A percentile compares a stretch with the other conserved stretches of the same genome.
phyloP scores from a whole-genome alignment of 2,329 filamentous ascomycete genomes.

The Microsporum ferrugineum region DNA sequence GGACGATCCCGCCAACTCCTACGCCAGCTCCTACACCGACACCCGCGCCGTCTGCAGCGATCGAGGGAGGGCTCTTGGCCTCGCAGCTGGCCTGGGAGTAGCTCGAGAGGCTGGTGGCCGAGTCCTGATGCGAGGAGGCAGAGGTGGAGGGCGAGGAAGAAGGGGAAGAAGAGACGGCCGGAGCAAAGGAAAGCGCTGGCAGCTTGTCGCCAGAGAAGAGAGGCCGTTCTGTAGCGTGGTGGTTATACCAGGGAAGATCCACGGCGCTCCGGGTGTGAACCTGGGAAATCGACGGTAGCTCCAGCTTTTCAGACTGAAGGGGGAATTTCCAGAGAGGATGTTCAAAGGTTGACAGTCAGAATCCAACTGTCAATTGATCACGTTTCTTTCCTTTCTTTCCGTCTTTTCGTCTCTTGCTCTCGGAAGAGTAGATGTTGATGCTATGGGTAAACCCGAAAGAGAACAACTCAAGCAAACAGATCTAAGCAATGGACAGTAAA shows the following conservation, averaged over 20 bases:
- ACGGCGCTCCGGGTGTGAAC: slow-evolving; percentile 67
- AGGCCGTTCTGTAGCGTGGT: slow-evolving; percentile 52
- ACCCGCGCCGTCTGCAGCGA: slow-evolving; percentile 42
- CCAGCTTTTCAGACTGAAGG: slow-evolving; percentile 62
- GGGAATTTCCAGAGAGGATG: background rate
- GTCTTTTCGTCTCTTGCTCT: background rate
- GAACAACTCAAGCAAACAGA: background rate
- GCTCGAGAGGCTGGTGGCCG: slow-evolving; percentile 44
- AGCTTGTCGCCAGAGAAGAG: slow-evolving; percentile 62
- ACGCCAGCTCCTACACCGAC: slow-evolving; percentile 5
- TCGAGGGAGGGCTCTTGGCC: slow-evolving; percentile 63
- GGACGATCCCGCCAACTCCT: background rate
- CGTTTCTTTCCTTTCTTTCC: background rate
- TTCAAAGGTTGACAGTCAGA: background rate
- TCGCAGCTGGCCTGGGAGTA: slow-evolving; percentile 39
- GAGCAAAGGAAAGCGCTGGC: slow-evolving; percentile 58
- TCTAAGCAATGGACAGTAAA: background rate
- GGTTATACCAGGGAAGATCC: slow-evolving; percentile 60
- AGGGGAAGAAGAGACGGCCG: slow-evolving; percentile 27
- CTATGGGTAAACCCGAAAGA: slow-evolving; percentile 1
- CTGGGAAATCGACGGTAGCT: slow-evolving; percentile 78
- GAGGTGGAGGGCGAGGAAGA: background rate
- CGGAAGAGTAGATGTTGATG: background rate
- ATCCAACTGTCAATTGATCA: background rate
- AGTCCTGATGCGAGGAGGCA: slow-evolving; percentile 52